These are phyloP conservation scores for Diaporthe sp. DNA, from an alignment of 2,329 filamentous ascomycete species.

Conservation along the genomic window DNA sequence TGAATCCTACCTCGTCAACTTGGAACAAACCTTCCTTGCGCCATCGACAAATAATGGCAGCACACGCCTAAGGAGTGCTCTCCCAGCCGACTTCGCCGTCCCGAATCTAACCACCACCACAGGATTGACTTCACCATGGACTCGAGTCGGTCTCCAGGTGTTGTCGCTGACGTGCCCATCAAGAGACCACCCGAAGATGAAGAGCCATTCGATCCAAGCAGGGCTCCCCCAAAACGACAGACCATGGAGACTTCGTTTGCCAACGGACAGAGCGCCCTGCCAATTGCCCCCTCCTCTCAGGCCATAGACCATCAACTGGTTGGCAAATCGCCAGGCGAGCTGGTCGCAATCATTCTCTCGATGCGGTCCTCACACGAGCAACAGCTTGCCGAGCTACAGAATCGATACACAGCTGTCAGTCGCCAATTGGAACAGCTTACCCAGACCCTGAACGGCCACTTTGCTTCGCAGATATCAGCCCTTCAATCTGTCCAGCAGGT, in stretches of 20 bases:
- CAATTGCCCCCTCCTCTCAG: not conserved
- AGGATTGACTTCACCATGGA: not conserved
- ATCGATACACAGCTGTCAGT: slow-evolving; percentile 49
- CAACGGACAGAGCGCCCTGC: not conserved
- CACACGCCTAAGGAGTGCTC: not conserved
- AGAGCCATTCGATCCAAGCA: slow-evolving; percentile 22
- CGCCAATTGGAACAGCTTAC: slow-evolving; percentile 51
- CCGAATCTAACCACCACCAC: not conserved
- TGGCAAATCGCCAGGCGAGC: slow-evolving; percentile 50
- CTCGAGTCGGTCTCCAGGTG: not conserved
- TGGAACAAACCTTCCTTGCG: slow-evolving; percentile 14
- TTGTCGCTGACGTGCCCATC: slow-evolving; percentile 35
- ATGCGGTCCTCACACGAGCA: slow-evolving; percentile 51
- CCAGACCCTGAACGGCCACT: slow-evolving; percentile 45
- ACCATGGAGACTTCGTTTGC: not conserved
- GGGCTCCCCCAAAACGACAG: slow-evolving; percentile 15
- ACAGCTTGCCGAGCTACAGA: slow-evolving; percentile 49
- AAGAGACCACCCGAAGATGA: slow-evolving; percentile 38
- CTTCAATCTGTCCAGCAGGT: slow-evolving; percentile 50
- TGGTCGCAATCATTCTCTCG: slow-evolving; percentile 51
- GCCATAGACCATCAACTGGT: slow-evolving; percentile 44
- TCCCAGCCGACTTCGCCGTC: not conserved
- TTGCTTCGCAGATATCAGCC: slow-evolving; percentile 44
- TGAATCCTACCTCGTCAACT: not conserved
- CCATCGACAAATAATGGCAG: not conserved